These are phyloP conservation scores for Eucalyptus dawsonii DNA, from an alignment of 345 rosid species.

Conservation along the genomic window DNA sequence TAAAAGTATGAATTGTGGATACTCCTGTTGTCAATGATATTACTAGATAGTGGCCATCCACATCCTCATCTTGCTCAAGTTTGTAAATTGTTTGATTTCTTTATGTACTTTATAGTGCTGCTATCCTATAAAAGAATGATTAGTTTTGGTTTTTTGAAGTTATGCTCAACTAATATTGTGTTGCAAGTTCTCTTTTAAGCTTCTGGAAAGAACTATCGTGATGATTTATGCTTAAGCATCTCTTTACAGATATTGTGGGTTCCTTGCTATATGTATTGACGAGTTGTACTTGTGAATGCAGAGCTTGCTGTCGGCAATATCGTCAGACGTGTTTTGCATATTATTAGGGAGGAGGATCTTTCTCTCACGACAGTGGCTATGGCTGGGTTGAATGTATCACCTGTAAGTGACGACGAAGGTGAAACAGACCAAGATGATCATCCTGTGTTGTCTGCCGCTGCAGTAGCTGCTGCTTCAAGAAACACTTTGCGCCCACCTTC, in stretches of 20 bases:
- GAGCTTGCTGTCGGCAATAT: conserved; percentile 98
- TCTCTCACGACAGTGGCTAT: conserved; percentile 71
- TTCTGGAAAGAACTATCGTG: neutral
- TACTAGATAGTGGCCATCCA: neutral
- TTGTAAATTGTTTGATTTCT: neutral
- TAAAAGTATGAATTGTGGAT: neutral
- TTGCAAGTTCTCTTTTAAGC: neutral
- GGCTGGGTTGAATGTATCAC: conserved; percentile 55
- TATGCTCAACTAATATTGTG: neutral
- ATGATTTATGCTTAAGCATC: neutral
- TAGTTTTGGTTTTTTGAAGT: neutral
- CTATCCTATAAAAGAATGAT: neutral
- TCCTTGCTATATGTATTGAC: neutral
- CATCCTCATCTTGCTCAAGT: neutral
- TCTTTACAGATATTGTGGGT: neutral
- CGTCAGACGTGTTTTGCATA: conserved; percentile 91
- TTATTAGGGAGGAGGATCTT: conserved; percentile 91
- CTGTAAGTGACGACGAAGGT: conserved; percentile 73
- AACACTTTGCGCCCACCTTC: conserved; percentile 90
- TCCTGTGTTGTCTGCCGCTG: conserved; percentile 74
- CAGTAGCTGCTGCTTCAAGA: conserved; percentile 89
- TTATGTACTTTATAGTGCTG: neutral
- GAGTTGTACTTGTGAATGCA: conserved; percentile 18
- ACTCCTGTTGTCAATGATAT: neutral
- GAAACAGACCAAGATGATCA: conserved; percentile 38